Evolutionary conservation across 805 yeast species (phyloP).

Genomic region (Monosporozyma aquatica): DNA sequence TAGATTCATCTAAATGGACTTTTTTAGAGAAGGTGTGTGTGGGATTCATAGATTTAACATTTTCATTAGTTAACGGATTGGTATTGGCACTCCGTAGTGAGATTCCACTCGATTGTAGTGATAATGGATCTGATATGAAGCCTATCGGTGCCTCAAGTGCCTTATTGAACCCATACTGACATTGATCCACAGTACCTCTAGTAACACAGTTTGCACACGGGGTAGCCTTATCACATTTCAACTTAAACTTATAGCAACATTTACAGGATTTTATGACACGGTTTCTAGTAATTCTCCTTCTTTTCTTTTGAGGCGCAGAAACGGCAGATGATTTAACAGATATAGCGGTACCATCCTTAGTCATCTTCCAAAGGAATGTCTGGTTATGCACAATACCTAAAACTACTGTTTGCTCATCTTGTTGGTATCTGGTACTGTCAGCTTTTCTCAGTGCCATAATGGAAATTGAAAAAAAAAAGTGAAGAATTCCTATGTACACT

Average conservation of each 20-base stretch:
- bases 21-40: background rate
- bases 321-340: no score
- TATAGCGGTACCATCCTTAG: background rate
- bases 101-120: background rate
- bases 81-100: no score
- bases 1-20: background rate
- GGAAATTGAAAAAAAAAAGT: no score
- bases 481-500: no score
- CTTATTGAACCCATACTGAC: constrained; percentile 20
- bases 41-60: constrained; percentile 4
- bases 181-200: constrained; percentile 7
- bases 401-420: no score
- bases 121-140: background rate
- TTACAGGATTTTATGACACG: constrained; percentile 21
- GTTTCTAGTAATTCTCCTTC: constrained; percentile 16
- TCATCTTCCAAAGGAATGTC: no score
- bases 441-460: no score
- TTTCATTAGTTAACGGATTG: background rate
- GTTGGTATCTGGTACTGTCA: no score
- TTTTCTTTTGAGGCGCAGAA: background rate
- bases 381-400: no score
- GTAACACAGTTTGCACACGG: constrained; percentile 21
- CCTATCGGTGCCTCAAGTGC: background rate
- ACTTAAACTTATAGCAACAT: constrained; percentile 23
- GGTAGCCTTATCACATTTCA: constrained; percentile 17